Evolutionary conservation across 108 stramenopile genomes (phyloP), one percentile per base, ranked within the genome.

Genomic region (Hondaea fermentalgiana): DNA sequence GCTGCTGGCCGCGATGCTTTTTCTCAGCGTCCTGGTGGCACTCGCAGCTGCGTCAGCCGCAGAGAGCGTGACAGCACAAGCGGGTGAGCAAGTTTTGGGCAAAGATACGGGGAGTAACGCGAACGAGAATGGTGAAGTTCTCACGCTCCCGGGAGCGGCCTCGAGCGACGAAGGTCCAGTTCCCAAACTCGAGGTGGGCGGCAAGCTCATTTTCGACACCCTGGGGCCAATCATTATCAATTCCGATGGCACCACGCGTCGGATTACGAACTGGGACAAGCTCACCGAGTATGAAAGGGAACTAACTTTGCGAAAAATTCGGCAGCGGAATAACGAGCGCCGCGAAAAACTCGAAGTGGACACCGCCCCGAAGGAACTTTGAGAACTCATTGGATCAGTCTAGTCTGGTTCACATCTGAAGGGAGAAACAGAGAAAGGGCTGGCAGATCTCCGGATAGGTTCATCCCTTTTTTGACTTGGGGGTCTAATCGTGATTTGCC

Each of bases 261-360:
- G 76, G 1, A 83, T 83, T 45, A 83, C 76, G 25, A 83, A 83
- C 28, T 83, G 76, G 76, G 76, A 83, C 51, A 83, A 83, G 28
- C 51, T 83, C 3, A 53, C 76, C 14, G 76, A 83, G 51, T 16
- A 45, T 6, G 76, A 83, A 23, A 8, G 51, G 10, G 76, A 83
- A 53, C 28, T 21, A 45, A 53, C 76, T 2, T 45, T 83, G n/a
- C 45, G 51, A 12, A 47, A 53, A 28, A 83, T 83, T 23, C 49
- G 49, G 10, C 49, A 83, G 23, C 45, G 76, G 10, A 83, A 83
- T 23, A 83, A 83, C 45, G 76, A 83, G 25, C 76, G 76, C 25
- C 49, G 49, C 51, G 76, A 83, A 17, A 83, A 83, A 45, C 76
- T 83, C 28, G 23, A 12, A 29, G 72, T 19, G 6, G 49, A 83